phyloP scores from a whole-genome alignment of 768 basidiomycete genomes.

The Lactarius trivialis region DNA sequence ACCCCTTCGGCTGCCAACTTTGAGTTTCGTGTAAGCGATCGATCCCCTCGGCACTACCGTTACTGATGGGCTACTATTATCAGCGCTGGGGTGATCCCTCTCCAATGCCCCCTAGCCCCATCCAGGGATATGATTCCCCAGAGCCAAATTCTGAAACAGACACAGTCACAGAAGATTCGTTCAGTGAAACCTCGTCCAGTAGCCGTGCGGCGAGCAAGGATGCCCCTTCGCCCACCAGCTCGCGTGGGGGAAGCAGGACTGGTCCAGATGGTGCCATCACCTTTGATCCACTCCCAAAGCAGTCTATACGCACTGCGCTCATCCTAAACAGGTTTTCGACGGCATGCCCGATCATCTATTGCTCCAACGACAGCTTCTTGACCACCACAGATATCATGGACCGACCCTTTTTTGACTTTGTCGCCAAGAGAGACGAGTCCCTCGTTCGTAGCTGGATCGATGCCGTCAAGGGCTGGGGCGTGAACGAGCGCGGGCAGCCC shows the following conservation, averaged over 20 bases:
- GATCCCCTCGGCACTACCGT: conserved; percentile 38
- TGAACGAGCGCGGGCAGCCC: conserved; percentile 77
- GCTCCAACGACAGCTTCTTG: conserved; percentile 66
- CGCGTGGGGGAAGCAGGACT: conserved; percentile 12
- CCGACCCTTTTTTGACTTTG: conserved; percentile 72
- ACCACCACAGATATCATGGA: conserved; percentile 52
- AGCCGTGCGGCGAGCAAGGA: not conserved
- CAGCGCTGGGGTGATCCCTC: conserved; percentile 68
- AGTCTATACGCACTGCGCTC: conserved; percentile 70
- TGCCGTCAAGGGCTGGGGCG: conserved; percentile 75
- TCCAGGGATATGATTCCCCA: conserved; percentile 10
- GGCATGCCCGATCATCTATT: conserved; percentile 60
- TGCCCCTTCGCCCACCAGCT: conserved; percentile 5
- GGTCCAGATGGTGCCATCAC: conserved; percentile 32
- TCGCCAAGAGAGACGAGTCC: conserved; percentile 53
- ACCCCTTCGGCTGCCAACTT: conserved; percentile 43
- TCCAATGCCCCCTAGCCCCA: conserved; percentile 47
- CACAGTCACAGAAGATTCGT: not conserved
- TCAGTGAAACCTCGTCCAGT: conserved; percentile 1
- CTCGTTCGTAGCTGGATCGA: conserved; percentile 69
- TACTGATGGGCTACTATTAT: conserved; percentile 11
- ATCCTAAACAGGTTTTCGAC: conserved; percentile 73
- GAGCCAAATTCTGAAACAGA: conserved; percentile 11
- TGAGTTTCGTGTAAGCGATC: conserved; percentile 33
- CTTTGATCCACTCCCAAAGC: conserved; percentile 59